Base-by-base conservation (phyloP, 73 alveolate species). In the Stentor roeselii region DNA sequence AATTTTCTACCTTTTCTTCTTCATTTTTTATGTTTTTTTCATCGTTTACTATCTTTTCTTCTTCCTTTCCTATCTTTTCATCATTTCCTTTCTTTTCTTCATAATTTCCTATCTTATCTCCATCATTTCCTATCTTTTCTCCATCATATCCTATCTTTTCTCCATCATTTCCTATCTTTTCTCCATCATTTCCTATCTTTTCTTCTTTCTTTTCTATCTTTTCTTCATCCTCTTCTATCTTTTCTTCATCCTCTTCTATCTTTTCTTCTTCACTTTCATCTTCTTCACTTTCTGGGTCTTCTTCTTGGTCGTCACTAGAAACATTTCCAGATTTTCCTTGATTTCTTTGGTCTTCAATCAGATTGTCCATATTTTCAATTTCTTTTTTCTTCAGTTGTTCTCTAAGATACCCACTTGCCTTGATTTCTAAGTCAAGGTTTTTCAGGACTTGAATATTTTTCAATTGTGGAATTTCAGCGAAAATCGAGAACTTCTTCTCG, bases 341-440 rank as follows among this genome's bases (percentile, higher is more conserved):
- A 37, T 36, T 3, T n/a, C 6, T 14, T 21, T 6, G 36, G 3
- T 75, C 77, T 82, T 85, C 86, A n/a, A 83, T 83, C 3, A 21
- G 75, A 11, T 60, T 39, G 34, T 60, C 59, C 6, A 50, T 36
- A 67, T 35, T 59, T 59, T 85, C 86, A 27, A 77, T 34, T 59
- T 86, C 84, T 40, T 87, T 76, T 59, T 76, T 87, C 2, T 88
- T 86, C 14, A 89, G 84, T n/a, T 86, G 89, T 50, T 87, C 92
- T 38, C 86, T 82, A 74, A 84, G 86, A 76, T 89, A 87, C 40
- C 92, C 93, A 74, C 95, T 92, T 60, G 94, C 96, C 82, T 90
- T 93, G 87, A 92, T 88, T 84, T 92, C 95, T 86, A 86, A 87
- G 86, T 94, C 98, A 75, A 94, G 75, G 67, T 61, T 89, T 41